Conservation (phyloP, 2,329 filamentous ascomycete species). For the Nectriaceae sp. region DNA sequence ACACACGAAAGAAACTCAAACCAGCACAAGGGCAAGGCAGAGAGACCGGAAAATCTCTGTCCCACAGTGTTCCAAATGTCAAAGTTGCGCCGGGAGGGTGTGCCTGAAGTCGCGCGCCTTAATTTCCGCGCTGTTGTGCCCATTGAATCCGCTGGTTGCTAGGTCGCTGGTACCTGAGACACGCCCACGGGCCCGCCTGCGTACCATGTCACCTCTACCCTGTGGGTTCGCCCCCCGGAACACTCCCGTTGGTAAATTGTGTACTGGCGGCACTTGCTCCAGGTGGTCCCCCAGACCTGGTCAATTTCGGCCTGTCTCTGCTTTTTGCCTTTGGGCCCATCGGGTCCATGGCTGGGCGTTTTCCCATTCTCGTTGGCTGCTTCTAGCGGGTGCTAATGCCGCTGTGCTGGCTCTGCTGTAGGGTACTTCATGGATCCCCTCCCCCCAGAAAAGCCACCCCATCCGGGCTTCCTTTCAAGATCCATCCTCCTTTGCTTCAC, state of each 20-base stretch:
- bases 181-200: background rate
- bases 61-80: background rate
- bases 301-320: background rate
- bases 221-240: slow-evolving; percentile 15
- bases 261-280: slow-evolving; percentile 13
- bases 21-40: no score
- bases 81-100: no score
- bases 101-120: slow-evolving; percentile 14
- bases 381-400: slow-evolving; percentile 13
- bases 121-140: slow-evolving; percentile 14
- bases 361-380: background rate
- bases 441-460: slow-evolving; percentile 15
- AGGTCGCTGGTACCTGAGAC: slow-evolving; percentile 25
- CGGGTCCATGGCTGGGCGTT: background rate
- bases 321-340: background rate
- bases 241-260: slow-evolving; percentile 7
- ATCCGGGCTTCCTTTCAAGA: slow-evolving; percentile 7
- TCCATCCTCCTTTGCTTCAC: slow-evolving; percentile 23
- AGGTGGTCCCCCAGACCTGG: slow-evolving; percentile 3
- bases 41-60: background rate
- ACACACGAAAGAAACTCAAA: background rate
- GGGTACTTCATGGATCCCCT: slow-evolving; percentile 26
- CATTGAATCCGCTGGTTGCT: slow-evolving; percentile 5
- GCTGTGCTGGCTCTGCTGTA: slow-evolving; percentile 6
- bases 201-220: slow-evolving; percentile 19